phyloP scores from a whole-genome alignment of 2,329 filamentous ascomycete genomes.

The Fusarium verticillioides region DNA sequence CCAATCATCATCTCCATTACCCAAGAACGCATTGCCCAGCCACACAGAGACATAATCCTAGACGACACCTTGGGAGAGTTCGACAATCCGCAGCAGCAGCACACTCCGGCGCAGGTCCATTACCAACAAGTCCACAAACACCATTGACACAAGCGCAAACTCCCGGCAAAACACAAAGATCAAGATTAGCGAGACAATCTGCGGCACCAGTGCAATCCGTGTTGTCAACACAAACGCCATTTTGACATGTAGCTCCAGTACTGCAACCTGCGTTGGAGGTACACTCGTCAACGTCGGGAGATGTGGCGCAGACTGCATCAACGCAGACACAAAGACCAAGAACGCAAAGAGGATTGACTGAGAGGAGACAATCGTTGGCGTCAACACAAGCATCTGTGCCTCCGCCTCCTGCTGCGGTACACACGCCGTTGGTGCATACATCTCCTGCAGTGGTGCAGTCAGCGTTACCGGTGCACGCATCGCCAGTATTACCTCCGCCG shows the following conservation, averaged over 20 bases:
- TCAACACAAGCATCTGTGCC: slow-evolving; percentile 5
- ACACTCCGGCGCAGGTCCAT: background rate
- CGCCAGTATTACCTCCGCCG: background rate
- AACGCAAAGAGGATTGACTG: slow-evolving; percentile 6
- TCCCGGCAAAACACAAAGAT: background rate
- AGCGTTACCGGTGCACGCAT: background rate
- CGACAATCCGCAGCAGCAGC: background rate
- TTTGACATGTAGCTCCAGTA: background rate
- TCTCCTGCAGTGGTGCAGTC: slow-evolving; percentile 3
- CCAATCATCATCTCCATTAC: background rate
- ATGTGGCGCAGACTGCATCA: background rate
- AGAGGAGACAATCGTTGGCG: slow-evolving; percentile 14
- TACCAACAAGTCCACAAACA: background rate
- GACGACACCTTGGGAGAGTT: background rate
- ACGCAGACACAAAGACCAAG: slow-evolving; percentile 22
- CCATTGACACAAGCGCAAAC: background rate
- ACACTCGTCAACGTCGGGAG: background rate
- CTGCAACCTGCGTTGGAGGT: background rate
- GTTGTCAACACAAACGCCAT: slow-evolving; percentile 5
- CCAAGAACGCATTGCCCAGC: background rate
- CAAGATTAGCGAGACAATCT: background rate
- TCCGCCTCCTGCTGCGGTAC: background rate
- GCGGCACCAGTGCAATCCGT: background rate
- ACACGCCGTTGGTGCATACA: background rate
- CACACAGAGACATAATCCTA: background rate